Evolutionary conservation across 805 yeast genomes (phyloP).

Genomic region (Lipomyces orientalis): DNA sequence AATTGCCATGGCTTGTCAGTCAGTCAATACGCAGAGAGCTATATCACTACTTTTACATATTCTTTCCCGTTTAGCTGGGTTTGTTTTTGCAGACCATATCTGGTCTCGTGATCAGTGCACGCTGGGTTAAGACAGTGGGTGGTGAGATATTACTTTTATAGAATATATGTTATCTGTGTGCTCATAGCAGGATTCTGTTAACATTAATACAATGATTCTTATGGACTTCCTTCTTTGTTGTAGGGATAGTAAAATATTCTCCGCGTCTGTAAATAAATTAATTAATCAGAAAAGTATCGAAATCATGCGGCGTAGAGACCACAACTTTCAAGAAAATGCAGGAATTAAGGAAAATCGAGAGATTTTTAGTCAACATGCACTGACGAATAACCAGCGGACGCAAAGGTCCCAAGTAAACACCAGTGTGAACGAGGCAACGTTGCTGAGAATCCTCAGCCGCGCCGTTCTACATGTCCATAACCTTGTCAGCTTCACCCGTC

Average conservation of each 20-base stretch:
- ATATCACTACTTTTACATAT: constrained; percentile 13
- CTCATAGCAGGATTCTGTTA: neutral
- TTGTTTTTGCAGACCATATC: neutral
- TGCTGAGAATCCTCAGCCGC: neutral
- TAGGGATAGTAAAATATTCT: neutral
- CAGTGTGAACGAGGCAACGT: too few relatives aligned
- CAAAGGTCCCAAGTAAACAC: neutral
- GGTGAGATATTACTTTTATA: neutral
- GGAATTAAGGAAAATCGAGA: neutral
- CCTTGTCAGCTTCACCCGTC: neutral
- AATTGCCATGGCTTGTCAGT: constrained; percentile 14
- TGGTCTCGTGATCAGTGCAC: neutral
- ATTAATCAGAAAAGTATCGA: neutral
- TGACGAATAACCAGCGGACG: neutral
- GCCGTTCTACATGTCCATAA: neutral
- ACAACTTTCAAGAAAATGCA: neutral
- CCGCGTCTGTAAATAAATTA: neutral
- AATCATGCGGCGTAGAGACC: neutral
- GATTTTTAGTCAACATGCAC: neutral
- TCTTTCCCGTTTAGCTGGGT: constrained; percentile 8
- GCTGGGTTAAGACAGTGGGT: constrained; percentile 18
- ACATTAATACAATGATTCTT: neutral
- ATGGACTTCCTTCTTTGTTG: neutral
- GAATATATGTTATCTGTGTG: neutral
- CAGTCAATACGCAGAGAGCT: constrained; percentile 13